A percentile compares a stretch with the other conserved stretches of the same genome.
Evolutionary conservation across 352 stramenopile genomes (phyloP).

Genomic region (Globisporangium takayamanum): DNA sequence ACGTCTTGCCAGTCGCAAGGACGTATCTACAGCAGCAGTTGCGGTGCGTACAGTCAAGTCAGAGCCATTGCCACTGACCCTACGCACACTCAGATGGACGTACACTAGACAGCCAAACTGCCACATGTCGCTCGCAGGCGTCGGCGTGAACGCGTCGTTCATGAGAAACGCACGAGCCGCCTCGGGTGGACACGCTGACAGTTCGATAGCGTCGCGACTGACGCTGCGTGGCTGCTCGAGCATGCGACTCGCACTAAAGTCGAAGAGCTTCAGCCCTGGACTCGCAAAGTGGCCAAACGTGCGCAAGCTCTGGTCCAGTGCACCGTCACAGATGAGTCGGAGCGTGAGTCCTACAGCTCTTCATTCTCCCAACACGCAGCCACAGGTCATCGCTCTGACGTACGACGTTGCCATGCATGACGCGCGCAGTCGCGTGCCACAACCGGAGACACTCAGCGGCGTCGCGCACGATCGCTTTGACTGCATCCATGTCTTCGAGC

Average conservation of each 20-base stretch:
- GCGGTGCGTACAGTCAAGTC: neutral
- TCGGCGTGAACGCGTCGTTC: conserved; percentile 36
- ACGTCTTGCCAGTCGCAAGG: conserved; percentile 33
- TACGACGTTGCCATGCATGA: conserved; percentile 68
- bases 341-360: too few species aligned
- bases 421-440: conserved; percentile 44
- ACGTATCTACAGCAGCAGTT: conserved; percentile 29
- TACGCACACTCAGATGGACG: conserved; percentile 9
- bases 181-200: conserved; percentile 37
- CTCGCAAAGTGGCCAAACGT: conserved; percentile 42
- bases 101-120: conserved; percentile 74
- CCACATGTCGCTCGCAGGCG: conserved; percentile 53
- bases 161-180: conserved; percentile 38
- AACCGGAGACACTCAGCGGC: conserved; percentile 46
- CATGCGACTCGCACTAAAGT: conserved; percentile 34
- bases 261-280: conserved; percentile 34
- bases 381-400: conserved; percentile 1
- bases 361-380: neutral
- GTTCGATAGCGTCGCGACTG: conserved; percentile 20
- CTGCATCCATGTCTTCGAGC: conserved; percentile 21
- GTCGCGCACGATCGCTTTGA: conserved; percentile 30
- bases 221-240: conserved; percentile 24
- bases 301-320: conserved; percentile 22
- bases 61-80: neutral
- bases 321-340: neutral